A percentile compares a stretch with the other conserved stretches of the same genome.
Evolutionary conservation across 2,329 filamentous ascomycete genomes (phyloP).

Genomic region (Pseudocercospora musae): DNA sequence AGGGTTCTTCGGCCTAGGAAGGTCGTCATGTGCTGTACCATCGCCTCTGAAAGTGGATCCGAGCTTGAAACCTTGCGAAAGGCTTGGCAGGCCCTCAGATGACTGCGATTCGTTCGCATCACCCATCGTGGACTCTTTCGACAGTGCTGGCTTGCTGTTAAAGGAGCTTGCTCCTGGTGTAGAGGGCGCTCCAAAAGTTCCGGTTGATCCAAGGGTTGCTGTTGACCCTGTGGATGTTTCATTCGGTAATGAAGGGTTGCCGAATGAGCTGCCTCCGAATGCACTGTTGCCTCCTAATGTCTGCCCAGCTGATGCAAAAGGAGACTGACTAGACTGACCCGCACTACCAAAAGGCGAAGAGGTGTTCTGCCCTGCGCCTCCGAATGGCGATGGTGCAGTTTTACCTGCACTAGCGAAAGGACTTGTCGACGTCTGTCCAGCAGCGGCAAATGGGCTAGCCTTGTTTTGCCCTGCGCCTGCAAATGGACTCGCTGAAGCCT

Average conservation of each 20-base stretch:
- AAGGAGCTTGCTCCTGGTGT: slow-evolving; percentile 27
- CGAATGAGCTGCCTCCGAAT: slow-evolving; percentile 18
- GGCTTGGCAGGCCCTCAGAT: slow-evolving; percentile 24
- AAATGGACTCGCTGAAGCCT: slow-evolving; percentile 12
- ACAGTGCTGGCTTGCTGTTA: slow-evolving; percentile 28
- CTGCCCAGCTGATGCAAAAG: slow-evolving; percentile 11
- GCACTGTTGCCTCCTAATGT: slow-evolving; percentile 8
- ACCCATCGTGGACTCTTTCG: slow-evolving; percentile 29
- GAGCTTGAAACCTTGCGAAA: slow-evolving; percentile 60
- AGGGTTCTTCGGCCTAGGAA: slow-evolving; percentile 45
- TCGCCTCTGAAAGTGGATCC: slow-evolving; percentile 66
- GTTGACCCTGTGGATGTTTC: slow-evolving; percentile 40
- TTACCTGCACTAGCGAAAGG: slow-evolving; percentile 22
- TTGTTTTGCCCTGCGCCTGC: slow-evolving; percentile 17
- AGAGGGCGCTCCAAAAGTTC: slow-evolving; percentile 35
- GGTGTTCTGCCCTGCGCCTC: background rate
- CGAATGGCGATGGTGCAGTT: background rate
- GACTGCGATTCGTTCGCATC: slow-evolving; percentile 10
- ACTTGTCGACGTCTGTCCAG: background rate
- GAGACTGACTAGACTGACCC: background rate
- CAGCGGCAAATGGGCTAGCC: background rate
- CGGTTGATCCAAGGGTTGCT: slow-evolving; percentile 38
- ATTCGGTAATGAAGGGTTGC: slow-evolving; percentile 12
- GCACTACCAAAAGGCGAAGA: background rate
- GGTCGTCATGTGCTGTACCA: slow-evolving; percentile 58